These are phyloP conservation scores for Elongisporangium anandrum DNA, from an alignment of 352 stramenopile genomes.

Conservation along the genomic window DNA sequence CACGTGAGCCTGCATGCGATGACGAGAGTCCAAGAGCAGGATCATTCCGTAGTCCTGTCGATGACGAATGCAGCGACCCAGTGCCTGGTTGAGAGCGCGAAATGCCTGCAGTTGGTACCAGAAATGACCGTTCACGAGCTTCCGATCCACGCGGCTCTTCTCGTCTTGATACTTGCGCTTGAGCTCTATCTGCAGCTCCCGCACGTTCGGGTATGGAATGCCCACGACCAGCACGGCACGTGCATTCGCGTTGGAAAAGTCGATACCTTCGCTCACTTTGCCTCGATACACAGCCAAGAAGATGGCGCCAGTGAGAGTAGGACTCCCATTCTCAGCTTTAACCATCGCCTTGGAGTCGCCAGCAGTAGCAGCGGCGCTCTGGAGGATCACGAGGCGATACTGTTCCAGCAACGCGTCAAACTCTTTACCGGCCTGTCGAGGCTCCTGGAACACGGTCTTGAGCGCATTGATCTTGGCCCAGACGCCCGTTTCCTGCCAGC, in stretches of 20 bases:
- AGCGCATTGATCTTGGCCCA: conserved; percentile 51
- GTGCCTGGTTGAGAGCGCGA: conserved; percentile 98
- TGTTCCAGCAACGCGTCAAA: conserved; percentile 76
- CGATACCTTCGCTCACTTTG: conserved; percentile 98
- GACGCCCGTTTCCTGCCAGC: conserved; percentile 69
- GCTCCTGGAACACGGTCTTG: conserved; percentile 68
- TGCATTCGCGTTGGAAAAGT: conserved; percentile 98
- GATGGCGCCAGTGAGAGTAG: conserved; percentile 75
- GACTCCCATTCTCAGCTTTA: conserved; percentile 3
- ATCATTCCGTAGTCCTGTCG: conserved; percentile 96
- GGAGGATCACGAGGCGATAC: conserved; percentile 52
- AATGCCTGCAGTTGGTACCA: conserved; percentile 99
- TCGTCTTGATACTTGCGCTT: conserved; percentile 84
- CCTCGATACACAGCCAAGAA: conserved; percentile 98
- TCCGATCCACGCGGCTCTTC: conserved; percentile 54
- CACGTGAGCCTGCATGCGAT: conserved; percentile 56
- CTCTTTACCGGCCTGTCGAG: conserved; percentile 70
- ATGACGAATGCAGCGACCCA: conserved; percentile 98
- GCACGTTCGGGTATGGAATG: conserved; percentile 96
- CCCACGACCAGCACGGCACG: conserved; percentile 97
- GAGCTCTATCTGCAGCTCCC: conserved; percentile 87
- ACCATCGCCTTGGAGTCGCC: conserved; percentile 7
- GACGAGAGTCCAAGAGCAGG: conserved; percentile 92
- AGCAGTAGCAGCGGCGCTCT: conserved; percentile 1
- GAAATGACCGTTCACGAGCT: conserved; percentile 57